Conservation (phyloP, 306 rosid species). For the Hippophae tibetana region DNA sequence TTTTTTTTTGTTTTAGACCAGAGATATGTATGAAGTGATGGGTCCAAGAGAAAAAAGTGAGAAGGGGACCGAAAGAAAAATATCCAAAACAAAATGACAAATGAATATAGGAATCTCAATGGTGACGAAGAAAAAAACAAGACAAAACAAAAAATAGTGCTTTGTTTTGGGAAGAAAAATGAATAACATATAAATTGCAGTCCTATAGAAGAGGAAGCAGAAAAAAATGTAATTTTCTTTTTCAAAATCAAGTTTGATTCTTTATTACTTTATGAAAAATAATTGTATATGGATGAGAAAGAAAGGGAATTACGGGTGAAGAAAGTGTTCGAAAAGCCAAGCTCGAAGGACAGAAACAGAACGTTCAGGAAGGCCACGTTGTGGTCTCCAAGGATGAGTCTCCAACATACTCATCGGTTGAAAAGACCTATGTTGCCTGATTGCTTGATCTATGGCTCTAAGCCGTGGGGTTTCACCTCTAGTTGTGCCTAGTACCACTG, state of each 20-base stretch:
- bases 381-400: constrained; percentile 94
- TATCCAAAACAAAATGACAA: constrained; percentile 24
- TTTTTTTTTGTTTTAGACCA: too few species aligned
- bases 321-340: constrained; percentile 96
- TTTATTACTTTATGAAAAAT: constrained; percentile 3
- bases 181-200: constrained; percentile 1
- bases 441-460: constrained; percentile 53
- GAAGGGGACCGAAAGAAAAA: constrained; percentile 15
- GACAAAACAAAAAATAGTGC: constrained; percentile 37
- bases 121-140: constrained; percentile 35
- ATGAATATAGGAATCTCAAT: constrained; percentile 47
- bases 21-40: constrained; percentile 2
- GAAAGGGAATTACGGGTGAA: constrained; percentile 69
- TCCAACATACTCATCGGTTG: constrained; percentile 93
- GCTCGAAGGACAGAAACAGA: constrained; percentile 78
- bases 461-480: constrained; percentile 87
- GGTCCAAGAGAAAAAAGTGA: constrained; percentile 18
- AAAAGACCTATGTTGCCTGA: constrained; percentile 72
- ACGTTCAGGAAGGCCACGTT: constrained; percentile 88
- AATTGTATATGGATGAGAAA: background rate
- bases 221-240: constrained; percentile 6
- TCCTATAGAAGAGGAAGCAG: constrained; percentile 5
- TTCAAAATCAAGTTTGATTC: background rate
- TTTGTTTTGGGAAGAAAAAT: constrained; percentile 7
- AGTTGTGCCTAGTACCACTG: constrained; percentile 62